Percentiles rank a stretch among this genome's conserved stretches.
Evolutionary conservation across 2,329 filamentous ascomycete species (phyloP).

Genomic region (Bimuria novae-zelandiae): DNA sequence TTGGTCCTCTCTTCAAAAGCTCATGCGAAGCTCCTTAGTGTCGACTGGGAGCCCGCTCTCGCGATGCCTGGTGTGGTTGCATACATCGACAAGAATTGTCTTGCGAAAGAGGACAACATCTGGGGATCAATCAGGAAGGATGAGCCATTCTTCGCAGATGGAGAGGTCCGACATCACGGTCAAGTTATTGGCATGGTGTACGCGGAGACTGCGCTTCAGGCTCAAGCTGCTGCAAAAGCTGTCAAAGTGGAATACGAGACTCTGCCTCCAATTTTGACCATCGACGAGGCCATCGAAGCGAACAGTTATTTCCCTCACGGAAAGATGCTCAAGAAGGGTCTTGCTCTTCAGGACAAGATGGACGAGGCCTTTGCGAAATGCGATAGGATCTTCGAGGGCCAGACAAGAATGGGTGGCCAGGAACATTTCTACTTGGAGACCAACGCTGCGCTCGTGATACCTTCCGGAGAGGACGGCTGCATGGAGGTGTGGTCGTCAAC

Average conservation of each 20-base stretch:
- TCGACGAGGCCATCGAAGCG: slow-evolving; percentile 89
- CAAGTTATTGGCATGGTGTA: slow-evolving; percentile 90
- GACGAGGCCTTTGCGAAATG: slow-evolving; percentile 75
- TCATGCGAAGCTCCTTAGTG: slow-evolving; percentile 79
- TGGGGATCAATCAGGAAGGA: slow-evolving; percentile 85
- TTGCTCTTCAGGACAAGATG: slow-evolving; percentile 52
- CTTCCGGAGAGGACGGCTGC: slow-evolving; percentile 87
- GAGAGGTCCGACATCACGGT: slow-evolving; percentile 81
- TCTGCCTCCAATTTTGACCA: slow-evolving; percentile 82
- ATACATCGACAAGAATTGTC: slow-evolving; percentile 79
- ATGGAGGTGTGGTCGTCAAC: slow-evolving; percentile 75
- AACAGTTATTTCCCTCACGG: slow-evolving; percentile 84
- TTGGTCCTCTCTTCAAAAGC: slow-evolving; percentile 86
- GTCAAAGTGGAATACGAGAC: slow-evolving; percentile 90
- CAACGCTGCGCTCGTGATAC: slow-evolving; percentile 79
- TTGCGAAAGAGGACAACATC: slow-evolving; percentile 80
- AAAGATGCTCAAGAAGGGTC: slow-evolving; percentile 79
- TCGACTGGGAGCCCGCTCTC: slow-evolving; percentile 75
- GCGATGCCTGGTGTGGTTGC: slow-evolving; percentile 86
- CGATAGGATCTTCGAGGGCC: slow-evolving; percentile 83
- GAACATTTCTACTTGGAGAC: slow-evolving; percentile 98
- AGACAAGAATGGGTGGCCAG: slow-evolving; percentile 86
- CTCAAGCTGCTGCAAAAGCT: slow-evolving; percentile 77
- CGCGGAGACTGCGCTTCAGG: slow-evolving; percentile 75
- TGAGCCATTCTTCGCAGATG: slow-evolving; percentile 88